These are phyloP conservation scores for Didymella exigua DNA, from an alignment of 2,329 filamentous ascomycete genomes.

Conservation along the genomic window DNA sequence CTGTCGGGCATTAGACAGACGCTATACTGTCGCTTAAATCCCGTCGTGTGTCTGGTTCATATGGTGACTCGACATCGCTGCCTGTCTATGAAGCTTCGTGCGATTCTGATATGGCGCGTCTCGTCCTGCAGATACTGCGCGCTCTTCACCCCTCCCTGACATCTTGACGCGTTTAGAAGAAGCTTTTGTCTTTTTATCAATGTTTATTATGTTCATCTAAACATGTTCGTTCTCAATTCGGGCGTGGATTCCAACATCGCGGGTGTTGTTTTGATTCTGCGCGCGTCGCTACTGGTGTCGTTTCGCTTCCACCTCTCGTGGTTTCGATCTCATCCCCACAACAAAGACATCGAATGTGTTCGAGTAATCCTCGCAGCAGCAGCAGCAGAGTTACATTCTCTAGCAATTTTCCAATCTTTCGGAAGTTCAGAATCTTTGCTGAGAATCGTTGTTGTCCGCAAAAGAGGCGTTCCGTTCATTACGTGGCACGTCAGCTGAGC, in stretches of 20 bases:
- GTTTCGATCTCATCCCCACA: neutral
- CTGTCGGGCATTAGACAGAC: slow-evolving; percentile 9
- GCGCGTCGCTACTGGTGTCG: slow-evolving; percentile 16
- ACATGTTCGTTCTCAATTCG: neutral
- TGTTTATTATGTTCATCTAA: neutral
- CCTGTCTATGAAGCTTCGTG: slow-evolving; percentile 1
- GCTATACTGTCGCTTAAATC: slow-evolving; percentile 2
- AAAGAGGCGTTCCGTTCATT: neutral
- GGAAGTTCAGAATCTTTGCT: neutral
- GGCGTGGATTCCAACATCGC: neutral
- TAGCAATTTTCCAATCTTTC: too few relatives aligned
- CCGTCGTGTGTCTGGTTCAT: neutral
- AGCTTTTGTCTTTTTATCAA: neutral
- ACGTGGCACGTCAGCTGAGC: slow-evolving; percentile 5
- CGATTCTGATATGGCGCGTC: neutral
- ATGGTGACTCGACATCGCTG: neutral
- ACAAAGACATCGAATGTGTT: neutral
- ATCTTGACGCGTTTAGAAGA: neutral
- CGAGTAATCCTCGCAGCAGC: too few relatives aligned
- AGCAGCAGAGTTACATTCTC: neutral
- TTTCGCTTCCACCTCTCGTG: slow-evolving; percentile 5
- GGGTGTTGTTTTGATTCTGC: slow-evolving; percentile 12
- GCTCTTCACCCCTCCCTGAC: neutral
- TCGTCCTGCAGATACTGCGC: neutral
- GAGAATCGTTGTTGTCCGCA: neutral